Percentiles rank a stretch among this genome's conserved stretches.
Conservation (phyloP, 1,284 basidiomycete genomes). For the Malassezia dermatis region DNA sequence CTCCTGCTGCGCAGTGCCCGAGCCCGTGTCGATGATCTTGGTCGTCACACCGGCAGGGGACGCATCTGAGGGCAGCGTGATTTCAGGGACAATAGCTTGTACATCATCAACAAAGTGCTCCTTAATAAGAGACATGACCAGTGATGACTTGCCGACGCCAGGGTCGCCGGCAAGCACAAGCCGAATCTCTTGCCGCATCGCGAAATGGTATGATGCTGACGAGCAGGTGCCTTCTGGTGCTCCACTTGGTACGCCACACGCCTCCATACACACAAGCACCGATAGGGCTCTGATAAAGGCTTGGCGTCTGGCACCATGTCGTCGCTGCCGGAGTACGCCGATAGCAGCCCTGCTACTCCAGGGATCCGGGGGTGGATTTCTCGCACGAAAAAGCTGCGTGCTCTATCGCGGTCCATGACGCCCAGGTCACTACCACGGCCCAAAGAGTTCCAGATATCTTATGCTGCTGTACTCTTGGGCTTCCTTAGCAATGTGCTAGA, state of each 20-base stretch:
- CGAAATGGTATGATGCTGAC: background rate
- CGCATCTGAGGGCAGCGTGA: slow-evolving; percentile 42
- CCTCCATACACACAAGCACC: background rate
- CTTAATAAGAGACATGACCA: slow-evolving; percentile 55
- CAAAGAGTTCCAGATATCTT: background rate
- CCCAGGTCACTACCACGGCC: background rate
- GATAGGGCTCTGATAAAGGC: background rate
- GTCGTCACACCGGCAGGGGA: slow-evolving; percentile 43
- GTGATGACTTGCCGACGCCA: slow-evolving; percentile 50
- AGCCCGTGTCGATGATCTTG: slow-evolving; percentile 41
- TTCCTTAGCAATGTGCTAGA: slow-evolving; percentile 2
- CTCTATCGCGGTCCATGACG: background rate
- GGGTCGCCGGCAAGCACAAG: slow-evolving; percentile 89
- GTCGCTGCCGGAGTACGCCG: background rate
- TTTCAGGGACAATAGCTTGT: slow-evolving; percentile 48
- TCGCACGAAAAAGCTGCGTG: background rate
- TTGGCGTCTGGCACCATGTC: background rate
- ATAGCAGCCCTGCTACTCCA: background rate
- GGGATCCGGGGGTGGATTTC: background rate
- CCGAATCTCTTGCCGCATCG: slow-evolving; percentile 75
- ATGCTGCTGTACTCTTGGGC: background rate
- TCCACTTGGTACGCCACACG: background rate
- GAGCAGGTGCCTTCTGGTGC: background rate
- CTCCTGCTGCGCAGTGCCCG: slow-evolving; percentile 60
- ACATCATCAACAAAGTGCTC: slow-evolving; percentile 83